Conservation (phyloP, 805 yeast genomes). For the Candida tibetensis region DNA sequence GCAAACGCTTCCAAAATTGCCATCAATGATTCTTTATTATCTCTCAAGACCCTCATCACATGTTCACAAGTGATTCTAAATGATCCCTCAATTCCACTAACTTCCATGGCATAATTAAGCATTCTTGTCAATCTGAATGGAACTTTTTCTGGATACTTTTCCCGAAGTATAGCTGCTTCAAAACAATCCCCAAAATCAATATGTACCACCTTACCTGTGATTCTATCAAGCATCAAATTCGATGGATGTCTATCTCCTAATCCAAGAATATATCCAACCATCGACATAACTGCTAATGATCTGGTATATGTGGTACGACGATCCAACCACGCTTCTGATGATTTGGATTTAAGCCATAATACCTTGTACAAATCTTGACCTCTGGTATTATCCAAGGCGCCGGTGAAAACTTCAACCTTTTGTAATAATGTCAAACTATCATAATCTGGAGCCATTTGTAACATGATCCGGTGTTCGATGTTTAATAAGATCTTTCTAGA, state of each 20-base stretch:
- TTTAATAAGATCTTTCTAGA: slow-evolving; percentile 84
- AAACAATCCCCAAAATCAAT: slow-evolving; percentile 99
- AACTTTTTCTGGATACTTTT: slow-evolving; percentile 96
- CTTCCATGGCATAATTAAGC: slow-evolving; percentile 98
- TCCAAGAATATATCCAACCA: slow-evolving; percentile 97
- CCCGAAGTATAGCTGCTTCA: slow-evolving; percentile 95
- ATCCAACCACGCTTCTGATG: slow-evolving; percentile 97
- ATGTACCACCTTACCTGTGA: slow-evolving; percentile 93
- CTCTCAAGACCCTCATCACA: slow-evolving; percentile 92
- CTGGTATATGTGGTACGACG: slow-evolving; percentile 95
- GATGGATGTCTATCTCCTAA: slow-evolving; percentile 98
- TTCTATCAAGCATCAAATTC: slow-evolving; percentile 89
- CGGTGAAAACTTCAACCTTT: slow-evolving; percentile 94
- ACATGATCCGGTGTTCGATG: slow-evolving; percentile 92
- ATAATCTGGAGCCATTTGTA: slow-evolving; percentile 97
- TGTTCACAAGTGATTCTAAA: slow-evolving; percentile 95
- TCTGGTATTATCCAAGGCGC: slow-evolving; percentile 90
- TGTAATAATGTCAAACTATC: slow-evolving; percentile 85
- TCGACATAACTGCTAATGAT: slow-evolving; percentile 96
- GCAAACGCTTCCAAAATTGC: slow-evolving; percentile 98
- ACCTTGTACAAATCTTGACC: slow-evolving; percentile 96
- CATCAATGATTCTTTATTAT: slow-evolving; percentile 93
- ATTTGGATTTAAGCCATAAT: slow-evolving; percentile 91
- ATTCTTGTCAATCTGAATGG: slow-evolving; percentile 95
- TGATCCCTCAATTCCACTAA: slow-evolving; percentile 96